A percentile compares a stretch with the other conserved stretches of the same genome.
Conservation (phyloP, 2,329 filamentous ascomycete species). For the Diplodia mutila region DNA sequence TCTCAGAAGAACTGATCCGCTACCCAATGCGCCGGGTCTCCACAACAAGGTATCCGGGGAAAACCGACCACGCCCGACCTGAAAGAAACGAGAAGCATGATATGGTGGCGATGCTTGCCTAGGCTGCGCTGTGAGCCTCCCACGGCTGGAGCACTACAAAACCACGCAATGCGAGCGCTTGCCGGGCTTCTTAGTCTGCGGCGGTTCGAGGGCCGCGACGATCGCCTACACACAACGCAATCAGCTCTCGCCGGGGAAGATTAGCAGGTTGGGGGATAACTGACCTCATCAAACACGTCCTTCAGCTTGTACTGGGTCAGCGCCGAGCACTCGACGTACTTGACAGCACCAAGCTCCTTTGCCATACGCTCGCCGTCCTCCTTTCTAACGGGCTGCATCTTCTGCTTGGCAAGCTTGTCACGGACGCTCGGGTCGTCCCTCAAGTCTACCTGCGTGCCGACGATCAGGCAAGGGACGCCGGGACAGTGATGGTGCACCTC, state of each 20-base stretch:
- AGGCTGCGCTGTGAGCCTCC: slow-evolving; percentile 15
- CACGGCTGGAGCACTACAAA: slow-evolving; percentile 34
- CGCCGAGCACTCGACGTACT: slow-evolving; percentile 98
- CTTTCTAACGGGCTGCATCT: slow-evolving; percentile 89
- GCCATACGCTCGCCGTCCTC: slow-evolving; percentile 97
- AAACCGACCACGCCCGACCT: slow-evolving; percentile 39
- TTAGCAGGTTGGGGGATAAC: background rate
- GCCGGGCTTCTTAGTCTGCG: slow-evolving; percentile 67
- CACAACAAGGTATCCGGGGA: slow-evolving; percentile 43
- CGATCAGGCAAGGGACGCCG: slow-evolving; percentile 94
- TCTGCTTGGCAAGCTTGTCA: slow-evolving; percentile 92
- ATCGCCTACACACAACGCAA: slow-evolving; percentile 68
- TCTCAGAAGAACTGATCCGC: slow-evolving; percentile 31
- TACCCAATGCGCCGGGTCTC: slow-evolving; percentile 46
- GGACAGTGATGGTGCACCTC: slow-evolving; percentile 99
- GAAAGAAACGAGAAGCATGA: slow-evolving; percentile 29
- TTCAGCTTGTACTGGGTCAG: slow-evolving; percentile 98
- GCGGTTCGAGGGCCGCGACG: slow-evolving; percentile 90
- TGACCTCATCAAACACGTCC: slow-evolving; percentile 98
- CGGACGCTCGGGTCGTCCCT: slow-evolving; percentile 83
- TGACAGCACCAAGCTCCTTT: slow-evolving; percentile 94
- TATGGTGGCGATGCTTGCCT: slow-evolving; percentile 20
- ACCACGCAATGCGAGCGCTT: slow-evolving; percentile 43
- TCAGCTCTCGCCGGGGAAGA: background rate
- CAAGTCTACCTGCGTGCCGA: slow-evolving; percentile 96